Percentiles rank a stretch among this genome's conserved stretches.
Evolutionary conservation across 306 rosid species (phyloP).

Genomic region (Datisca glomerata): DNA sequence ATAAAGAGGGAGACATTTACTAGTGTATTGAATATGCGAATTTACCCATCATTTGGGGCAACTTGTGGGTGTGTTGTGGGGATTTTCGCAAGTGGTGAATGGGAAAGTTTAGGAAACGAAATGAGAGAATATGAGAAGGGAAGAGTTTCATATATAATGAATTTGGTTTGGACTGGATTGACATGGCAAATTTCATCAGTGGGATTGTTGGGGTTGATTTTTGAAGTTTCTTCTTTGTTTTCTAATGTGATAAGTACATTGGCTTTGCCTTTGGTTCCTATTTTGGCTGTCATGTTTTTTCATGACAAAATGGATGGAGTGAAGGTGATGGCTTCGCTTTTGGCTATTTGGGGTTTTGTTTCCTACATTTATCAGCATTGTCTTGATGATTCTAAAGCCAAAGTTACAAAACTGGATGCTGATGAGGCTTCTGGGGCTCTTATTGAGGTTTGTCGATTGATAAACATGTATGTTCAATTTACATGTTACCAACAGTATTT

Average conservation of each 20-base stretch:
- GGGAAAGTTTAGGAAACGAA: constrained; percentile 20
- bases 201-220: constrained; percentile 27
- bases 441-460: too few relatives aligned
- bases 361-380: constrained; percentile 36
- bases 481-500: too few relatives aligned
- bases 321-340: constrained; percentile 27
- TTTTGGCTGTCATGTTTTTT: constrained; percentile 28
- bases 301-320: constrained; percentile 31
- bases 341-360: constrained; percentile 36
- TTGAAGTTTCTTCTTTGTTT: constrained; percentile 42
- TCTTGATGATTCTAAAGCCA: constrained; percentile 13
- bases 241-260: constrained; percentile 31
- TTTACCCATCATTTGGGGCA: constrained; percentile 24
- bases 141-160: constrained; percentile 20
- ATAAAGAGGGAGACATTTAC: constrained; percentile 17
- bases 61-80: constrained; percentile 21
- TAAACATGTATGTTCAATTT: too few relatives aligned
- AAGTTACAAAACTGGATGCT: not conserved
- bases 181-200: constrained; percentile 22
- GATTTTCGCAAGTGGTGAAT: constrained; percentile 33
- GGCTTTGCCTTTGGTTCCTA: constrained; percentile 32
- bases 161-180: constrained; percentile 23
- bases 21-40: constrained; percentile 24
- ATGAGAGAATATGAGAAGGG: constrained; percentile 22
- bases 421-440: constrained; percentile 8